Evolutionary conservation across 495 filamentous ascomycete species (phyloP).

Genomic region (Tetracladium setigerum): DNA sequence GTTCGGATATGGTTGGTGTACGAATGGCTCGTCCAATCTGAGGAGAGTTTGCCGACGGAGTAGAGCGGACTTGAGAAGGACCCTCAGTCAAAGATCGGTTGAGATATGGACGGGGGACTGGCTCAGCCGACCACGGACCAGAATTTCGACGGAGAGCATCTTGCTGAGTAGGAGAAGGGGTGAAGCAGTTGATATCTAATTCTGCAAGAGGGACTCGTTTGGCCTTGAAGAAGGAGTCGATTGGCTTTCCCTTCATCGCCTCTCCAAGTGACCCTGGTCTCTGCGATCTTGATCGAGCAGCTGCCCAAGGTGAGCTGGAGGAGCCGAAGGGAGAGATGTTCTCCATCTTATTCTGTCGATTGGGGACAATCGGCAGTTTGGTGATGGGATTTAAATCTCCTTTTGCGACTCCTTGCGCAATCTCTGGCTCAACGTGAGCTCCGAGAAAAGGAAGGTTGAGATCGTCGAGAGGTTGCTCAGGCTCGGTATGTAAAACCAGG

Average conservation of each 20-base stretch:
- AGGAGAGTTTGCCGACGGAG: slow-evolving; percentile 23
- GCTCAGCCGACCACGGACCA: slow-evolving; percentile 44
- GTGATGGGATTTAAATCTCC: slow-evolving; percentile 89
- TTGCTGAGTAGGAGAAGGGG: slow-evolving; percentile 61
- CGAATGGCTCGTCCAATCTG: slow-evolving; percentile 14
- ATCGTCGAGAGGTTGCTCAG: slow-evolving; percentile 48
- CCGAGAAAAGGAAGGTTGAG: slow-evolving; percentile 76
- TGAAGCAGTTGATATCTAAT: slow-evolving; percentile 80
- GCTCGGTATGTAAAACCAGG: slow-evolving; percentile 65
- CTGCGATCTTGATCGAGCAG: slow-evolving; percentile 8
- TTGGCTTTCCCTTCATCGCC: slow-evolving; percentile 57
- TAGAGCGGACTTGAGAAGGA: slow-evolving; percentile 30
- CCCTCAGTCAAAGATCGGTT: slow-evolving; percentile 12
- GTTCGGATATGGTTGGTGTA: slow-evolving; percentile 34
- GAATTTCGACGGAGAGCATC: slow-evolving; percentile 46
- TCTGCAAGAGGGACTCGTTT: slow-evolving; percentile 74
- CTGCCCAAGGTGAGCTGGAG: slow-evolving; percentile 14
- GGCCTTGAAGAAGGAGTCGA: slow-evolving; percentile 71
- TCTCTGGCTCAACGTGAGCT: slow-evolving; percentile 51
- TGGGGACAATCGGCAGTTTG: slow-evolving; percentile 56
- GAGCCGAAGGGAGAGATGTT: slow-evolving; percentile 17
- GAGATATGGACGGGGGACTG: slow-evolving; percentile 27
- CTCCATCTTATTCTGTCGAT: slow-evolving; percentile 34
- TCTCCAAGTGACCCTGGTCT: slow-evolving; percentile 38
- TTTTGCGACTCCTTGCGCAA: slow-evolving; percentile 68